phyloP scores from a whole-genome alignment of 2,329 filamentous ascomycete genomes.

The Exophiala mesophila region DNA sequence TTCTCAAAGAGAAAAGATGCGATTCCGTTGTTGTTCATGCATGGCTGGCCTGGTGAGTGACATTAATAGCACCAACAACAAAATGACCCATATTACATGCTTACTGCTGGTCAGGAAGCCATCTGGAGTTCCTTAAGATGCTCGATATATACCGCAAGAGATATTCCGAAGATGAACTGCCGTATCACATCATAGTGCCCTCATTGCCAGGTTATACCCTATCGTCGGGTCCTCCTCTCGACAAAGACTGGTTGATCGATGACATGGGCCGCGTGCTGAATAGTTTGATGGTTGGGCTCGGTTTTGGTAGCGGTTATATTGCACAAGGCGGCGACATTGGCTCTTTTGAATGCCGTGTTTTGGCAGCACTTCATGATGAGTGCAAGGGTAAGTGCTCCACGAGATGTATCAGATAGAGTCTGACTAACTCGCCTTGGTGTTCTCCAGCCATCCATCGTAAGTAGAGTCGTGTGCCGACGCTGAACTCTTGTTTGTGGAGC shows the following conservation, averaged over 20 bases:
- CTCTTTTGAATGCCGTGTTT: conserved; percentile 38
- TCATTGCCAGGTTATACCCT: conserved; percentile 52
- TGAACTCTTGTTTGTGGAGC: not conserved
- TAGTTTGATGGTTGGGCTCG: conserved; percentile 49
- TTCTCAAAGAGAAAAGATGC: conserved; percentile 50
- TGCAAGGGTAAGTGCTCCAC: conserved; percentile 37
- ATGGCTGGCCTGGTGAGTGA: conserved; percentile 48
- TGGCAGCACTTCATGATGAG: conserved; percentile 40
- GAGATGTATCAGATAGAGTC: not conserved
- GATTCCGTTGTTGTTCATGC: conserved; percentile 48
- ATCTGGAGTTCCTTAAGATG: conserved; percentile 53
- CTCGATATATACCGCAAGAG: conserved; percentile 43
- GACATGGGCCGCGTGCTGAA: conserved; percentile 46
- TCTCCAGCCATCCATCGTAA: conserved; percentile 10
- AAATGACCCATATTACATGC: no score
- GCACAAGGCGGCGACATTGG: conserved; percentile 57
- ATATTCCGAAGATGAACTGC: conserved; percentile 47
- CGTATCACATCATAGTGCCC: conserved; percentile 55
- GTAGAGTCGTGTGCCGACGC: not conserved
- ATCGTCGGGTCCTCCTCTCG: conserved; percentile 44
- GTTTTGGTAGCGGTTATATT: conserved; percentile 49
- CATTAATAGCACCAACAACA: no score
- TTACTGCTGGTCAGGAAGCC: conserved; percentile 37
- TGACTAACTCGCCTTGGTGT: not conserved
- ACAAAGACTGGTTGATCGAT: conserved; percentile 37